Evolutionary conservation across 441 rosid genomes (phyloP).

Genomic region (Corymbia citriodora): DNA sequence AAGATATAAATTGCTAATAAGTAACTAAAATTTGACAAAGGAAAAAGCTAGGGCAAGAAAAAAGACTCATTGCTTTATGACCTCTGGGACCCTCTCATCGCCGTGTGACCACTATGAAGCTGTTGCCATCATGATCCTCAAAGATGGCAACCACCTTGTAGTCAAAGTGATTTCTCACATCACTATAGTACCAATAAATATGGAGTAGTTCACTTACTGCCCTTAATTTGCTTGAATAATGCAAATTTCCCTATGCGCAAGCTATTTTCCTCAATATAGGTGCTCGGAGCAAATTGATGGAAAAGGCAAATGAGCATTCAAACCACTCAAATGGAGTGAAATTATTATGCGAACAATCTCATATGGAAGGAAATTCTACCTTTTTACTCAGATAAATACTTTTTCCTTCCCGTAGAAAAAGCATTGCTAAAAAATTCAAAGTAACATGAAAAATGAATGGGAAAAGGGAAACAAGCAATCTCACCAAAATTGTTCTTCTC

Average conservation of each 20-base stretch:
- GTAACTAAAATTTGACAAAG: not conserved
- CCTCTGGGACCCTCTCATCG: not conserved
- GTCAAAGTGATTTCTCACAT: not conserved
- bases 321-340: not conserved
- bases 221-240: not conserved
- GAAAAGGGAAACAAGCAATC: conserved; percentile 9
- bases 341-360: not conserved
- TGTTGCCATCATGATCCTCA: not conserved
- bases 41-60: not conserved
- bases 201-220: not conserved
- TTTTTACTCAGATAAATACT: not conserved
- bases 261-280: not conserved
- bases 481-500: conserved; percentile 80
- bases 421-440: not conserved
- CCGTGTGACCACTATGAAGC: not conserved
- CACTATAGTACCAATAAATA: not conserved
- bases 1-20: not conserved
- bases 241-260: not conserved
- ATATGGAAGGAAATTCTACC: not conserved
- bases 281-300: not conserved
- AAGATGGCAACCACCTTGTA: not conserved
- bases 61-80: not conserved
- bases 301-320: not conserved
- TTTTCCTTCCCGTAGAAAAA: not conserved
- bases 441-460: conserved; percentile 3